Percentiles rank a stretch among this genome's conserved stretches.
phyloP scores from a whole-genome alignment of 2,329 filamentous ascomycete species.

The Hypoxylon sp. region DNA sequence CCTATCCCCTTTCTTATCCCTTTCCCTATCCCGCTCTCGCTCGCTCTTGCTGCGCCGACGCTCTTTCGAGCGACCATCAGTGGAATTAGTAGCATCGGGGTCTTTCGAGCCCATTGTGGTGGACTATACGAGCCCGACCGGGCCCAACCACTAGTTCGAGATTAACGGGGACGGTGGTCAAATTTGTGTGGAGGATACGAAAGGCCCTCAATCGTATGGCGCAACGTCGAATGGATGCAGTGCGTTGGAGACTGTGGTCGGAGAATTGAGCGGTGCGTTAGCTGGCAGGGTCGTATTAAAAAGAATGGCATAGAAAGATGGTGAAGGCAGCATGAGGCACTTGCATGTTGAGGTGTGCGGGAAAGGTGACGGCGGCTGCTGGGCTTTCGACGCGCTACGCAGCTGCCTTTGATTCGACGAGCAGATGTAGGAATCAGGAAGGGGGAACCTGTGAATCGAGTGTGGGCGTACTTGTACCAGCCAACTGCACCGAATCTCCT shows the following conservation, averaged over 20 bases:
- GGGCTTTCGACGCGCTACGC: constrained; percentile 52
- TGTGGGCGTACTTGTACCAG: constrained; percentile 16
- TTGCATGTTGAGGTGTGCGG: constrained; percentile 41
- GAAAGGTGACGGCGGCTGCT: constrained; percentile 49
- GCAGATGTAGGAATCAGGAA: constrained; percentile 21
- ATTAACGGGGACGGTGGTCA: constrained; percentile 38
- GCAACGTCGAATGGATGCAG: constrained; percentile 22
- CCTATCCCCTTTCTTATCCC: constrained; percentile 43
- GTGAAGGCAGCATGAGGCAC: constrained; percentile 32
- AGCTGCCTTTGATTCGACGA: constrained; percentile 52
- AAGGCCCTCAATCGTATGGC: constrained; percentile 22
- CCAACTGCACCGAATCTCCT: background rate
- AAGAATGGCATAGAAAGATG: constrained; percentile 30
- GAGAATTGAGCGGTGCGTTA: constrained; percentile 17
- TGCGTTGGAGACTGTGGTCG: constrained; percentile 16
- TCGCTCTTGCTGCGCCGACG: constrained; percentile 47
- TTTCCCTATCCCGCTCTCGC: constrained; percentile 45
- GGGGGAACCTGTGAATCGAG: constrained; percentile 8
- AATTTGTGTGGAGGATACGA: constrained; percentile 25
- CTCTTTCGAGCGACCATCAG: constrained; percentile 48
- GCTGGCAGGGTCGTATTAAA: background rate
- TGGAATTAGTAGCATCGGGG: constrained; percentile 45
- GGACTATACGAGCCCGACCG: constrained; percentile 53
- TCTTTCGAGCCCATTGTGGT: constrained; percentile 52
- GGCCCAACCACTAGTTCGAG: constrained; percentile 49